Conservation (phyloP, 2,329 filamentous ascomycete species). For the Arachnopeziza araneosa region DNA sequence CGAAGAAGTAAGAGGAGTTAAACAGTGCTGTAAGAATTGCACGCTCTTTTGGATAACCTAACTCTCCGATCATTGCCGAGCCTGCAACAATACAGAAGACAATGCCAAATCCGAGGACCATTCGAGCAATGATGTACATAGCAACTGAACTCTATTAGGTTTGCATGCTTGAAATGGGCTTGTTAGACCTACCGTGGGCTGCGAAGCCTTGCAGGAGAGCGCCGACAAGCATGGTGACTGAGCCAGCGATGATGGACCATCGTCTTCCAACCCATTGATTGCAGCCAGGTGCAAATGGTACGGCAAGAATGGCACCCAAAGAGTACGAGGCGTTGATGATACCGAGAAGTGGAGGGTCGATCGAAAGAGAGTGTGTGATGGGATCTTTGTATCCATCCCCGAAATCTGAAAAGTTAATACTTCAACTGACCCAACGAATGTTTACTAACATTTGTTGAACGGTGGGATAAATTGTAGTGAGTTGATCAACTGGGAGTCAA, state of each 20-base stretch:
- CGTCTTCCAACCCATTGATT: constrained; percentile 44
- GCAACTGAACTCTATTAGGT: constrained; percentile 30
- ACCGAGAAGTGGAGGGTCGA: constrained; percentile 33
- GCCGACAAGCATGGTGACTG: constrained; percentile 48
- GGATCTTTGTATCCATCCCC: constrained; percentile 5
- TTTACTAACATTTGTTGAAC: constrained; percentile 29
- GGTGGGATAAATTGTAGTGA: constrained; percentile 34
- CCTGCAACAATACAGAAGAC: constrained; percentile 45
- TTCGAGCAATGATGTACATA: constrained; percentile 47
- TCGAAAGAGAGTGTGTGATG: constrained; percentile 23
- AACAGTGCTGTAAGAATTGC: constrained; percentile 48
- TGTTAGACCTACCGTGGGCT: constrained; percentile 1
- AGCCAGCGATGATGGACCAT: constrained; percentile 51
- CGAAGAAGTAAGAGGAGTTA: constrained; percentile 47
- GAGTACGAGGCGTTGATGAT: constrained; percentile 51
- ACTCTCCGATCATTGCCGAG: constrained; percentile 48
- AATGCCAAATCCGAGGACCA: constrained; percentile 47
- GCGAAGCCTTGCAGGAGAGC: constrained; percentile 47
- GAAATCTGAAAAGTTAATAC: constrained; percentile 9
- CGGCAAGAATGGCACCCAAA: constrained; percentile 46
- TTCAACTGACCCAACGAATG: not conserved
- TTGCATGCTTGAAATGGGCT: not conserved
- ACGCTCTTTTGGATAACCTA: constrained; percentile 49
- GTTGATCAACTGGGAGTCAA: constrained; percentile 46
- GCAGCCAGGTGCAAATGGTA: constrained; percentile 47